phyloP scores from a whole-genome alignment of 441 rosid species.

The Syzygium syzygioides region DNA sequence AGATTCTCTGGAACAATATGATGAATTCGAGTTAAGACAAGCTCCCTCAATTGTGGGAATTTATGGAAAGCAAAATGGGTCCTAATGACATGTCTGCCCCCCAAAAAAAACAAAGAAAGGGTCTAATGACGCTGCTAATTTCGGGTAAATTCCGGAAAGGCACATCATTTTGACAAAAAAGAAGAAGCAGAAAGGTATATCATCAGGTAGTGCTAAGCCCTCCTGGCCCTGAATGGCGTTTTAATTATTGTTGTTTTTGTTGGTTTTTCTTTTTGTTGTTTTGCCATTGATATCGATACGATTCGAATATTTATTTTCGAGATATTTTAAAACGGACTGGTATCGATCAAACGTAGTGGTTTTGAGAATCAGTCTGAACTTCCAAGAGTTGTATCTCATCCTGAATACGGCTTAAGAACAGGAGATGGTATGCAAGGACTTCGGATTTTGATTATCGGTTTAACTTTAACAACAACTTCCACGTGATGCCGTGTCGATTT shows the following conservation, averaged over 20 bases:
- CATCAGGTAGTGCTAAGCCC: background rate
- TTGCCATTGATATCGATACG: background rate
- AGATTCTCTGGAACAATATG: background rate
- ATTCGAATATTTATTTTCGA: background rate
- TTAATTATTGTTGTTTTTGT: background rate
- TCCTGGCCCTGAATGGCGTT: background rate
- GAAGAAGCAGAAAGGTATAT: too few relatives aligned
- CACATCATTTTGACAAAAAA: too few relatives aligned
- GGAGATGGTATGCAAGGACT: background rate
- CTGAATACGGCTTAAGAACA: too few relatives aligned
- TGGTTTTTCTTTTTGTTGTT: background rate
- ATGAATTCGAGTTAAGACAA: background rate
- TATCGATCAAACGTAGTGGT: background rate
- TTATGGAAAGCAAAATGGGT: background rate
- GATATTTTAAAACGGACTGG: background rate
- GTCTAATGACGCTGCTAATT: background rate
- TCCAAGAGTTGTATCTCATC: background rate
- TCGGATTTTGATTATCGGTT: rapidly evolving
- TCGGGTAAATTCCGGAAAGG: background rate
- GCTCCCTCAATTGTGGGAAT: background rate
- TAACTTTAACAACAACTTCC: background rate
- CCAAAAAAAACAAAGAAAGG: too few relatives aligned
- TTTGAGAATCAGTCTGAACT: background rate
- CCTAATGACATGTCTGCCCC: background rate
- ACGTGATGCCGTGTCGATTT: rapidly evolving